Percentiles rank a stretch among this genome's conserved stretches.
phyloP scores from a whole-genome alignment of 2,329 filamentous ascomycete genomes.

The Talaromyces pinophilus region DNA sequence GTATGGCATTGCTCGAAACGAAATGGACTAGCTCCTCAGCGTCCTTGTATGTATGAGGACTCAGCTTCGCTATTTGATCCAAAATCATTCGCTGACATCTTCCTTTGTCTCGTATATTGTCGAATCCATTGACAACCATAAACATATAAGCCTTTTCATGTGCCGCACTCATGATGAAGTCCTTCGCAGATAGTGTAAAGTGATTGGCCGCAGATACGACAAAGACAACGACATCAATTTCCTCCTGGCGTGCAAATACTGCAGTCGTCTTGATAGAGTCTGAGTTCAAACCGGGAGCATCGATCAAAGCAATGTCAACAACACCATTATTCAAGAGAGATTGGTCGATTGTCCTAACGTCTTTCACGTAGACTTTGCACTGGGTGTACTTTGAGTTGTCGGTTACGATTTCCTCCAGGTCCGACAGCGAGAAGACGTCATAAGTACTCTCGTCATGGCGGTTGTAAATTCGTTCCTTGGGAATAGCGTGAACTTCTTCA shows the following conservation, averaged over 20 bases:
- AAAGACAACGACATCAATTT: slow-evolving; percentile 98
- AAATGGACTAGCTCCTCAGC: slow-evolving; percentile 92
- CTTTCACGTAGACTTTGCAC: slow-evolving; percentile 96
- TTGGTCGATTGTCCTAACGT: slow-evolving; percentile 84
- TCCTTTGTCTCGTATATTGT: slow-evolving; percentile 88
- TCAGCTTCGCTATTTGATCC: slow-evolving; percentile 84
- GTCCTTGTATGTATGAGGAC: slow-evolving; percentile 90
- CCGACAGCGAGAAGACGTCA: slow-evolving; percentile 74
- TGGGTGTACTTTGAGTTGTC: slow-evolving; percentile 88
- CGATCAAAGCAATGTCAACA: slow-evolving; percentile 95
- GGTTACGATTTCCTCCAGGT: slow-evolving; percentile 84
- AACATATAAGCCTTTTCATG: slow-evolving; percentile 98
- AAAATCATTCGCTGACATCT: slow-evolving; percentile 90
- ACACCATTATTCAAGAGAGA: slow-evolving; percentile 96
- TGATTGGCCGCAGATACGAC: slow-evolving; percentile 97
- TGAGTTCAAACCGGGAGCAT: slow-evolving; percentile 91
- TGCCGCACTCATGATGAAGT: slow-evolving; percentile 94
- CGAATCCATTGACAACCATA: slow-evolving; percentile 97
- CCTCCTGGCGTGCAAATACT: slow-evolving; percentile 93
- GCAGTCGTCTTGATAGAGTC: slow-evolving; percentile 97
- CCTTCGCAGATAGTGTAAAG: slow-evolving; percentile 95
- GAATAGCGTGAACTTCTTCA: slow-evolving; percentile 94
- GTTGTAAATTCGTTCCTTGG: slow-evolving; percentile 76
- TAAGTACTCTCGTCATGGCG: slow-evolving; percentile 93
- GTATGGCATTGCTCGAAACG: slow-evolving; percentile 94